Evolutionary conservation across 2,329 filamentous ascomycete species (phyloP), one percentile per base, ranked within the genome.

Genomic region (Pseudogymnoascus sp.): DNA sequence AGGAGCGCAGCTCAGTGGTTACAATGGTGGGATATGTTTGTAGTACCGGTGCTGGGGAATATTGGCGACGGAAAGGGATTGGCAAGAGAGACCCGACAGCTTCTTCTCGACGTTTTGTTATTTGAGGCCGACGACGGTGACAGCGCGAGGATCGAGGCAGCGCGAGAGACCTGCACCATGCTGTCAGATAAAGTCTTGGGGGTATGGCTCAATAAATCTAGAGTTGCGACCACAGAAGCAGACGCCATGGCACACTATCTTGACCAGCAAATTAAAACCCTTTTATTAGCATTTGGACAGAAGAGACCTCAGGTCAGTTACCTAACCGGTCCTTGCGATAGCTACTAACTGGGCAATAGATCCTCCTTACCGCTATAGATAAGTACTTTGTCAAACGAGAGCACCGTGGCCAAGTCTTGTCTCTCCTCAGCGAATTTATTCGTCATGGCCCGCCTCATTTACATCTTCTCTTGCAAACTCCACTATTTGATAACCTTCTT

Each of bases 371-470:
- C 11, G 80, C 82, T 1, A 75, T 93, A 21, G 83, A 92, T 70
- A 78, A 79, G 50, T 86, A 86, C 66, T 82, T 94, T 65, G 77
- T 87, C 25, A 83, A 84, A 66, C 84, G 80, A 66, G 80, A 84
- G 18, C 82, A 84, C 65, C 85, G 90, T 18, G 80, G 85, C 62
- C 82, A 84, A 65, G 81, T 84, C 7, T 75, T 92, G 31, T 82
- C 82, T 16, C 79, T 94, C 10, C 77, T 94, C 14, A 86, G 85
- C 70, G 84, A 87, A 50, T 92, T 91, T 67, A 82, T 94, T 38
- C 84, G 87, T 66, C 83, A 85, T 64, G 87, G 91, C 67, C 88
- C 90, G n/a, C 90, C 90, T 4, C 90, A 92, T 74, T 79, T 94
- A 1, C 84, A 94, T 70, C 80, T 87, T 44, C 83, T 92, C 37